Percentiles rank a stretch among this genome's conserved stretches.
These are phyloP conservation scores for Porodaedalea pini DNA, from an alignment of 1,284 basidiomycete species.

Conservation along the genomic window DNA sequence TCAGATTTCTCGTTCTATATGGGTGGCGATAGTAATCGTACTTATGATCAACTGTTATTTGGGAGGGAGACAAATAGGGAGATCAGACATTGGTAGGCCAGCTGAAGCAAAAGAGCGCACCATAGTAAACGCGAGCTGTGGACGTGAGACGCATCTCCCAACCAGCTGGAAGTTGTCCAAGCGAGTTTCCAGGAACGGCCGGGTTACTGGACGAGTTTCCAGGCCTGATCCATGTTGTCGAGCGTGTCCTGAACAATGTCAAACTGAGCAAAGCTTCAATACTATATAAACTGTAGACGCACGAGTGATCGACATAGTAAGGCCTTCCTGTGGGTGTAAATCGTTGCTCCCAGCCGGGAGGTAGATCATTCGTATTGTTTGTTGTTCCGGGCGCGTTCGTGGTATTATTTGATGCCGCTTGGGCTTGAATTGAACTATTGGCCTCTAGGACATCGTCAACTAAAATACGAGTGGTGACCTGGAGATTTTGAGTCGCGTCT, in stretches of 20 bases:
- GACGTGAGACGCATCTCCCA: conserved; percentile 98
- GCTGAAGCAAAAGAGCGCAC: background rate
- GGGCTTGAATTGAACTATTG: conserved; percentile 32
- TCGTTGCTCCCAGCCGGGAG: conserved; percentile 97
- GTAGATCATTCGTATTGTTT: conserved; percentile 61
- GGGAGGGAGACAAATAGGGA: background rate
- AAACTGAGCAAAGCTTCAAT: background rate
- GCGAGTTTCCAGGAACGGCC: conserved; percentile 26
- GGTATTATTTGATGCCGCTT: conserved; percentile 30
- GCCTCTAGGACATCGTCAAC: conserved; percentile 60
- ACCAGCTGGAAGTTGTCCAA: conserved; percentile 88
- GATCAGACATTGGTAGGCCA: background rate
- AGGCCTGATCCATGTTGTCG: conserved; percentile 95
- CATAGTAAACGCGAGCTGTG: conserved; percentile 93
- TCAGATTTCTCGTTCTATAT: background rate
- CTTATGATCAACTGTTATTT: conserved; percentile 10
- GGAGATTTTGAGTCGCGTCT: conserved; percentile 43
- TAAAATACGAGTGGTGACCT: conserved; percentile 52
- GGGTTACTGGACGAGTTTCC: conserved; percentile 49
- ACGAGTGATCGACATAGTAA: conserved; percentile 88
- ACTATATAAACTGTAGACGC: background rate
- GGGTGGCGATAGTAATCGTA: background rate
- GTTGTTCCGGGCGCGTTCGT: conserved; percentile 49
- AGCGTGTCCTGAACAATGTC: conserved; percentile 59
- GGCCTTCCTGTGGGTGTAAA: conserved; percentile 96